A percentile compares a stretch with the other conserved stretches of the same genome.
Evolutionary conservation across 2,329 filamentous ascomycete species (phyloP).

Genomic region (Pseudogymnoascus sp.): DNA sequence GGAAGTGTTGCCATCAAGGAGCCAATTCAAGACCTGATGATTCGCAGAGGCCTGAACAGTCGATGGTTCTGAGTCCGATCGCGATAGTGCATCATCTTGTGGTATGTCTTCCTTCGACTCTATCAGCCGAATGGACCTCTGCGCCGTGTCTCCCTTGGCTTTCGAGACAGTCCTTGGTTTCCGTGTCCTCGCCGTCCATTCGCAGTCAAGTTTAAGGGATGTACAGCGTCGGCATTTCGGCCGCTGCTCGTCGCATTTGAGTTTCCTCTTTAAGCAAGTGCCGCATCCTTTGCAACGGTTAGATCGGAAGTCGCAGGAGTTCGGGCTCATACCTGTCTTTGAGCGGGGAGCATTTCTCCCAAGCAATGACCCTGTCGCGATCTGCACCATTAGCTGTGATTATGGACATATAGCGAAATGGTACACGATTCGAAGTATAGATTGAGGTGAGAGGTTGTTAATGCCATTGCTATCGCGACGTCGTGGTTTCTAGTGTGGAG

Average conservation of each 20-base stretch:
- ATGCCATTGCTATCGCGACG: background rate
- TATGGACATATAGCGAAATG: background rate
- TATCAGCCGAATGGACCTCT: background rate
- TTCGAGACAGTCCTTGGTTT: background rate
- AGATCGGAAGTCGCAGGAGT: background rate
- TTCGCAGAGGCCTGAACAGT: background rate
- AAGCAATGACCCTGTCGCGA: conserved; percentile 2
- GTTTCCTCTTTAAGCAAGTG: conserved; percentile 24
- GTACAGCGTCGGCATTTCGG: conserved; percentile 30
- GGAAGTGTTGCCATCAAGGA: background rate
- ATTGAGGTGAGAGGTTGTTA: background rate
- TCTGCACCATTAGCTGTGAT: background rate
- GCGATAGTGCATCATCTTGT: background rate
- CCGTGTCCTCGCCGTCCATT: background rate
- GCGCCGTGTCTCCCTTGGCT: background rate
- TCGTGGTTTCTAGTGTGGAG: background rate
- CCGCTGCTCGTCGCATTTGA: conserved; percentile 10
- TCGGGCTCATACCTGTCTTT: conserved; percentile 28
- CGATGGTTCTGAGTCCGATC: background rate
- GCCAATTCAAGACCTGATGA: background rate
- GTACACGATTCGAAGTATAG: background rate
- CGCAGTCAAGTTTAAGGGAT: conserved; percentile 11
- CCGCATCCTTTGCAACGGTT: conserved; percentile 27
- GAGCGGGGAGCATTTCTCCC: conserved; percentile 26
- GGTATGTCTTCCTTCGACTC: background rate